Evolutionary conservation across 805 yeast species (phyloP), one percentile per base, ranked within the genome.

Genomic region (Yamadazyma nakazawae): DNA sequence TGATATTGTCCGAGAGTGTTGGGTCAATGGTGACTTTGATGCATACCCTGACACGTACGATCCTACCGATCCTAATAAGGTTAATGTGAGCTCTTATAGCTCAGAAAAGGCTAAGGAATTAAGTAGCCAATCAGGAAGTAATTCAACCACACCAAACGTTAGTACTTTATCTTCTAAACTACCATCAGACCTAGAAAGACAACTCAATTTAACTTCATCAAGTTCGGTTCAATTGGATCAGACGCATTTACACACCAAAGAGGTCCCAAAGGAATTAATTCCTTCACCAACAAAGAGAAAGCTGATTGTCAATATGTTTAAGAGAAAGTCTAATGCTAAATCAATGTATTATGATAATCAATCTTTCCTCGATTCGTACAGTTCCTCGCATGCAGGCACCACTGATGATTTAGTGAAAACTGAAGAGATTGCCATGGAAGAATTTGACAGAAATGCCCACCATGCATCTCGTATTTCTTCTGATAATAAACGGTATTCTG

Each of bases 41-140:
- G 80, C 75, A 32, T 85, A 82, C 59, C 90, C 90, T 10, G 66
- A 61, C 10, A 75, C 78, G 45, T 86, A 84, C 60, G 95, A 86
- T 61, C 95, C 95, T 37, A 85, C 95, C 2, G 91, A 85, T 63
- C 88, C 91, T 26, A 67, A 82, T 50, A 74, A 86, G 54, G 73
- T 70, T 13, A 75, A 74, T 50, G 68, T 84, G 26, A 70, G 80
- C 35, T 68, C 75, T 41, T 76, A 79, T 56, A 41, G 57, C 12
- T 48, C 45, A 30, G 59, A 54, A 18, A 43, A 42, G 8, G 46
- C 57, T 8, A 59, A 54, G 24, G 48, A 61, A 32, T 52, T 61
- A 44, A 59, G 60, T 44, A 46, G 18, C 10, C 38, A 19, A 17
- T 21, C 41, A 2, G 43, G 42, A 3, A 39, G 43, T 28, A 13